Conservation (phyloP, 148 eudicot species). For the Cornus florida region DNA sequence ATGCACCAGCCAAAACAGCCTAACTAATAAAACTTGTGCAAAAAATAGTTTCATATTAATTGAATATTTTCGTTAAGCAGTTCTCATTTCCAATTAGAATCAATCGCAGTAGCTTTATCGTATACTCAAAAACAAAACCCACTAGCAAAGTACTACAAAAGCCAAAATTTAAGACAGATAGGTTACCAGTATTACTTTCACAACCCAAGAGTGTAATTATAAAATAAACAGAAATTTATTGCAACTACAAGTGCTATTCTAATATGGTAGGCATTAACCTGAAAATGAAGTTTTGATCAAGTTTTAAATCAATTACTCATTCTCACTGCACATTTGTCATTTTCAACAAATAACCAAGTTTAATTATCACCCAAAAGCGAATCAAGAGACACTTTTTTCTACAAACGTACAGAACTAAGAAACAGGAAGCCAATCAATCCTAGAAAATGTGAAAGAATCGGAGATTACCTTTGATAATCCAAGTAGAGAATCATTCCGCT, state of each 20-base stretch:
- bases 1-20: no score
- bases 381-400: neutral
- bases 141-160: neutral
- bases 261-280: no score
- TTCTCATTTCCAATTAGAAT: neutral
- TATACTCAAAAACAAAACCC: neutral
- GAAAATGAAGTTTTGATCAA: no score
- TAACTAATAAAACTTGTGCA: neutral
- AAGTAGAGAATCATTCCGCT: conserved; percentile 22
- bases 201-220: neutral
- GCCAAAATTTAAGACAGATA: neutral
- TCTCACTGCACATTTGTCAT: neutral
- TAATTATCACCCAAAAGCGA: no score
- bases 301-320: neutral
- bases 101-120: neutral
- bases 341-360: conserved; percentile 3
- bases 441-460: conserved; percentile 1
- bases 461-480: neutral
- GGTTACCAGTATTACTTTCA: no score
- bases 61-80: neutral
- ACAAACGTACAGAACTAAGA: neutral
- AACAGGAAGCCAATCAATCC: neutral
- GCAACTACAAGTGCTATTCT: neutral
- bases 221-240: neutral
- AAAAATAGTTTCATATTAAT: neutral